phyloP scores from a whole-genome alignment of 305 asterid species.

The Fraxinus ornus region DNA sequence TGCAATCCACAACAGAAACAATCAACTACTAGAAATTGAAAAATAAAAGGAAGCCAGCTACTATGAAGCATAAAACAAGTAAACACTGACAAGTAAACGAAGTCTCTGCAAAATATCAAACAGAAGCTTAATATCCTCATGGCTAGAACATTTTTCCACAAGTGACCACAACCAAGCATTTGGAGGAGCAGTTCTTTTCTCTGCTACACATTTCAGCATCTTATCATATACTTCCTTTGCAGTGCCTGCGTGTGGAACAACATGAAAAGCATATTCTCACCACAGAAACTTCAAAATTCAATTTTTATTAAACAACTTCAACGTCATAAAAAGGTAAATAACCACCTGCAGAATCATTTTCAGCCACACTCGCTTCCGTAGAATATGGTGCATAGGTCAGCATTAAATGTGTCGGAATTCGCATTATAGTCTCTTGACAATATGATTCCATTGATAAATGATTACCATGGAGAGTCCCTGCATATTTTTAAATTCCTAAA shows the following conservation, averaged over 20 bases:
- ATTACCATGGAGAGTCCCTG: constrained; percentile 40
- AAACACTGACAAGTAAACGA: constrained; percentile 70
- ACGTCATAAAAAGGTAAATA: constrained; percentile 5
- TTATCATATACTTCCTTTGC: constrained; percentile 70
- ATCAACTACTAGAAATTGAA: neutral
- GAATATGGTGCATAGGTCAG: constrained; percentile 46
- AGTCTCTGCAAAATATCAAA: constrained; percentile 70
- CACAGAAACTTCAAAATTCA: neutral
- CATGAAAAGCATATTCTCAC: constrained; percentile 11
- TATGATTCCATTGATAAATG: constrained; percentile 22
- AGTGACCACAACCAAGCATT: constrained; percentile 85
- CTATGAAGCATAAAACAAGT: constrained; percentile 13
- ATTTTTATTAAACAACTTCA: constrained; percentile 2
- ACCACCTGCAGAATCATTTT: constrained; percentile 50
- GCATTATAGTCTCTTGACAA: constrained; percentile 14
- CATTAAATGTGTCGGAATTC: constrained; percentile 23
- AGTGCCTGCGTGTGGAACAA: constrained; percentile 53
- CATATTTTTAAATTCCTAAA: constrained; percentile 12
- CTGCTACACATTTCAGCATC: constrained; percentile 50
- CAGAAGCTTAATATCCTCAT: constrained; percentile 70
- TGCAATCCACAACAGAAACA: constrained; percentile 40
- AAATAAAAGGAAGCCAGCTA: constrained; percentile 13
- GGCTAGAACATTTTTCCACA: constrained; percentile 56
- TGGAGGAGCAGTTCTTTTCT: constrained; percentile 78
- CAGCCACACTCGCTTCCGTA: constrained; percentile 38